These are phyloP conservation scores for Crataegus laevigata DNA, from an alignment of 306 rosid genomes.

Conservation along the genomic window DNA sequence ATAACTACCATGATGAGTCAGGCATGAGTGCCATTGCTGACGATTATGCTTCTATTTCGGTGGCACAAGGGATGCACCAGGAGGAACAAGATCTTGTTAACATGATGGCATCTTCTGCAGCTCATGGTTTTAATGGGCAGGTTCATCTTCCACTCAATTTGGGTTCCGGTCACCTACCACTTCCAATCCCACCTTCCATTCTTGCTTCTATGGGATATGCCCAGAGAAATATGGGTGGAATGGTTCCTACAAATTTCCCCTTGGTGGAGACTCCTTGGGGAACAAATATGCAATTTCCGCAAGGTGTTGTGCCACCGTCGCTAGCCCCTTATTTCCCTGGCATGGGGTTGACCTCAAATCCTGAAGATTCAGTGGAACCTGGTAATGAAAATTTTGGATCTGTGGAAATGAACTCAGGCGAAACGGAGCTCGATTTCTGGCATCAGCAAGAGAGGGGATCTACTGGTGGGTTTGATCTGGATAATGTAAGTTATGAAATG, in stretches of 20 bases:
- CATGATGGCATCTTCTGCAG: slow-evolving; percentile 65
- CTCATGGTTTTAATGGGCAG: slow-evolving; percentile 65
- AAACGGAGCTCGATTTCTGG: slow-evolving; percentile 74
- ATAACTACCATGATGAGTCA: slow-evolving; percentile 48
- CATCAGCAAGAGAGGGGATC: slow-evolving; percentile 79
- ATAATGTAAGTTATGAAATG: slow-evolving; percentile 70
- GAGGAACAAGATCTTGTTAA: slow-evolving; percentile 90
- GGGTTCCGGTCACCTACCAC: slow-evolving; percentile 65
- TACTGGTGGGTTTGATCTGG: slow-evolving; percentile 55
- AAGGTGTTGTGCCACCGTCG: slow-evolving; percentile 63
- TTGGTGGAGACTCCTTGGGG: slow-evolving; percentile 82
- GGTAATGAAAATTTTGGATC: slow-evolving; percentile 53
- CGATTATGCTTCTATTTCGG: slow-evolving; percentile 59
- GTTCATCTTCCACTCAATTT: slow-evolving; percentile 66
- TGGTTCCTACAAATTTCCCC: slow-evolving; percentile 57
- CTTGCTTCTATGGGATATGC: slow-evolving; percentile 74
- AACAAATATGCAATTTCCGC: slow-evolving; percentile 66
- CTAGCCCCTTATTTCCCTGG: slow-evolving; percentile 71
- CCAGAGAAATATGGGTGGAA: slow-evolving; percentile 66
- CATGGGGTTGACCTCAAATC: slow-evolving; percentile 42
- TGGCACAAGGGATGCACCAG: slow-evolving; percentile 71
- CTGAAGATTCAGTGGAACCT: slow-evolving; percentile 50
- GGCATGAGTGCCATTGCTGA: slow-evolving; percentile 37
- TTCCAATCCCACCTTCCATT: slow-evolving; percentile 61
- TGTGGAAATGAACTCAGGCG: slow-evolving; percentile 45